phyloP scores from a whole-genome alignment of 768 basidiomycete species.

The Podaxis pistillaris region DNA sequence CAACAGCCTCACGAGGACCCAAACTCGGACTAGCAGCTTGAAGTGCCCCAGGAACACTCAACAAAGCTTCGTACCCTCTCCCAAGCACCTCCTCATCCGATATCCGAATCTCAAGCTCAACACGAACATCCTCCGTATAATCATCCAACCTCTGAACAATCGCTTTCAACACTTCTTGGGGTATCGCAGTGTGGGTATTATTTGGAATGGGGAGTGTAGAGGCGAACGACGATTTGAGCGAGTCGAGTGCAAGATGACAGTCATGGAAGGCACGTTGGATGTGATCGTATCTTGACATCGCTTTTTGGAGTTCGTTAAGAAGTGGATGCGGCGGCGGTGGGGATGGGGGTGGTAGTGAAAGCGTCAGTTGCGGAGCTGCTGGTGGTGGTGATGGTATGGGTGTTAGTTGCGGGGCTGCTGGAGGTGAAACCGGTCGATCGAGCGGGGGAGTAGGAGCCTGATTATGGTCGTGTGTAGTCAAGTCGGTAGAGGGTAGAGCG shows the following conservation, averaged over 20 bases:
- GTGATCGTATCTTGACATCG: constrained; percentile 55
- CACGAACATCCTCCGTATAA: constrained; percentile 74
- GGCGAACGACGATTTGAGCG: constrained; percentile 42
- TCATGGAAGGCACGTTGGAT: constrained; percentile 65
- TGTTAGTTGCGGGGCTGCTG: background rate
- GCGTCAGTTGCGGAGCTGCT: background rate
- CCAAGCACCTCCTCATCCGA: constrained; percentile 68
- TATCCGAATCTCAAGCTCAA: constrained; percentile 78
- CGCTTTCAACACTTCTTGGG: constrained; percentile 39
- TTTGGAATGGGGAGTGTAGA: constrained; percentile 19
- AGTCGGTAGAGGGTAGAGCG: too few species aligned
- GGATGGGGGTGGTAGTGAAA: background rate
- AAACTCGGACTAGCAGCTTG: constrained; percentile 10
- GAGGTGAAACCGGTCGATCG: background rate
- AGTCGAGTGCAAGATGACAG: constrained; percentile 65
- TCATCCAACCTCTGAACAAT: constrained; percentile 67
- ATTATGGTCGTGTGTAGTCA: too few species aligned
- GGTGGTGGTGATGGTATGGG: background rate
- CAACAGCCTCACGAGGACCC: background rate
- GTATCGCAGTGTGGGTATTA: constrained; percentile 16
- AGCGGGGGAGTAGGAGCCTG: too few species aligned
- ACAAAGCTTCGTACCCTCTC: constrained; percentile 67
- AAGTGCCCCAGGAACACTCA: constrained; percentile 55
- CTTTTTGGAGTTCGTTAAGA: constrained; percentile 41
- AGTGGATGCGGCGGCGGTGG: constrained; percentile 31